A percentile compares a stretch with the other conserved stretches of the same genome.
Evolutionary conservation across 2,329 filamentous ascomycete genomes (phyloP).

Genomic region (Xylariaceae sp.): DNA sequence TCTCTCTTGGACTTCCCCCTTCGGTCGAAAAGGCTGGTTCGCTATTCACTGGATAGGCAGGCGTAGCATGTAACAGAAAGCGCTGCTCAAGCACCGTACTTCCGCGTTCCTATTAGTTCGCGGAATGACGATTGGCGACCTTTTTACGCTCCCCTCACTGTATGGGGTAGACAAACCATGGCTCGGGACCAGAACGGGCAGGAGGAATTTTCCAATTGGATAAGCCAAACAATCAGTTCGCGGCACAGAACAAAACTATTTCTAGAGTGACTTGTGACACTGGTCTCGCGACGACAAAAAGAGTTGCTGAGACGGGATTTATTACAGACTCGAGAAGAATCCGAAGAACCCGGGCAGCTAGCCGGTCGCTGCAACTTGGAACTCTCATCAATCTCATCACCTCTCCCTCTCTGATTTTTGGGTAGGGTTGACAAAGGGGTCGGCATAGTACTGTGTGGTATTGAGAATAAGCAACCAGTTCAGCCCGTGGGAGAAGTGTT

Average conservation of each 20-base stretch:
- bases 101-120: constrained; percentile 4
- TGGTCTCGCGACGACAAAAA: constrained; percentile 10
- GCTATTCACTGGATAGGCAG: constrained; percentile 5
- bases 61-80: neutral
- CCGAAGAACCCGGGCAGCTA: neutral
- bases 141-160: neutral
- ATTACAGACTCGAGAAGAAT: constrained; percentile 4
- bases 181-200: constrained; percentile 15
- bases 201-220: constrained; percentile 16
- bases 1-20: no score
- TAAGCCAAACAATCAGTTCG: constrained; percentile 8
- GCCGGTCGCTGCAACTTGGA: neutral
- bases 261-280: constrained; percentile 17
- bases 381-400: neutral
- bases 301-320: neutral
- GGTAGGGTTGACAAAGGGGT: no score
- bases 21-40: constrained; percentile 1
- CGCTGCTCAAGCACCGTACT: neutral
- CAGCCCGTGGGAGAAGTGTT: neutral
- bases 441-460: no score
- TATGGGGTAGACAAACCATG: constrained; percentile 9
- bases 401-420: no score
- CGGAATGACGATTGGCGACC: neutral
- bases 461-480: neutral
- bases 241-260: constrained; percentile 9